A percentile compares a stretch with the other conserved stretches of the same genome.
These are phyloP conservation scores for Raddia distichophylla DNA, from an alignment of 176 grass and related monocot genomes.

Conservation along the genomic window DNA sequence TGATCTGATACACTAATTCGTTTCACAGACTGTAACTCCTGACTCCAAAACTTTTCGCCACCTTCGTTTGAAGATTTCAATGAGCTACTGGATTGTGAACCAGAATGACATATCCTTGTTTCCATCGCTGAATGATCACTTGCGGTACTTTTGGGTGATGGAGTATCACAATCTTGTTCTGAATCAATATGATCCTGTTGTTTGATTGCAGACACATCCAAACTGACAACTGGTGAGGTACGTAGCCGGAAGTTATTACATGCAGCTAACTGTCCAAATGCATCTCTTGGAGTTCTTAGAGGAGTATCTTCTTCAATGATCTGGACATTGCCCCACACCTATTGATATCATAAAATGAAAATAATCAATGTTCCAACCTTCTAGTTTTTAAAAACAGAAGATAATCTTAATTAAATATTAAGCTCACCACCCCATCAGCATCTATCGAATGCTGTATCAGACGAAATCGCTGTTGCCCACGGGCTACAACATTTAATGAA, in stretches of 20 bases:
- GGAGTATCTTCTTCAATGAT: slow-evolving; percentile 92
- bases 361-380: slow-evolving; percentile 7
- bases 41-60: slow-evolving; percentile 17
- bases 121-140: slow-evolving; percentile 56
- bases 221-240: slow-evolving; percentile 34
- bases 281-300: slow-evolving; percentile 74
- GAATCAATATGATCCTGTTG: slow-evolving; percentile 45
- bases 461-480: slow-evolving; percentile 89
- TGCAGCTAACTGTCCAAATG: slow-evolving; percentile 76
- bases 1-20: slow-evolving; percentile 24
- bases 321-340: slow-evolving; percentile 91
- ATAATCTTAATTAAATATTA: neutral
- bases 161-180: slow-evolving; percentile 45
- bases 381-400: slow-evolving; percentile 4
- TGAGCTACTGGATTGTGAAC: slow-evolving; percentile 62
- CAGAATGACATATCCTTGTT: slow-evolving; percentile 44
- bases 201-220: slow-evolving; percentile 48
- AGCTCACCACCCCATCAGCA: slow-evolving; percentile 75
- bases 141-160: slow-evolving; percentile 39
- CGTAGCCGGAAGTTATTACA: slow-evolving; percentile 40
- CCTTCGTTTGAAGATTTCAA: slow-evolving; percentile 51
- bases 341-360: slow-evolving; percentile 39
- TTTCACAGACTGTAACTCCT: slow-evolving; percentile 9
- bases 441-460: slow-evolving; percentile 68
- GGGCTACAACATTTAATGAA: slow-evolving; percentile 80